phyloP scores from a whole-genome alignment of 495 filamentous ascomycete genomes.

The Neurospora sp. region DNA sequence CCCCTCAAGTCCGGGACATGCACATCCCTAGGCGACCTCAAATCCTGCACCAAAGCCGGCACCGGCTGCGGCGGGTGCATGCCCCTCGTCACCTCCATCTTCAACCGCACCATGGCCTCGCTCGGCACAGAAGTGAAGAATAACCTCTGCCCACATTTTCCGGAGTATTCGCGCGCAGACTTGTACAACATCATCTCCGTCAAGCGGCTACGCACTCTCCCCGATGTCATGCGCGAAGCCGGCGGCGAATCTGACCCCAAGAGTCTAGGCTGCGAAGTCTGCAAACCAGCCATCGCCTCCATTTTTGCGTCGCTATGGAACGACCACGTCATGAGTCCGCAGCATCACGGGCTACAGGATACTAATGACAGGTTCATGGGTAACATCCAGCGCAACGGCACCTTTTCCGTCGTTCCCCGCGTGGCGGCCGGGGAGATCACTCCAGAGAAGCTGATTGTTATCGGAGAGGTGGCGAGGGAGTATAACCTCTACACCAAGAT shows the following conservation, averaged over 20 bases:
- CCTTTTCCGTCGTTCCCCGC: conserved; percentile 80
- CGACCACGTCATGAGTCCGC: conserved; percentile 69
- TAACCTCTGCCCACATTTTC: conserved; percentile 76
- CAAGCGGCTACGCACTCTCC: conserved; percentile 65
- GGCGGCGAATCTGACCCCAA: conserved; percentile 52
- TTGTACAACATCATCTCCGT: conserved; percentile 84
- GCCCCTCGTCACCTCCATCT: conserved; percentile 84
- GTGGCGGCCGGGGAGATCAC: conserved; percentile 87
- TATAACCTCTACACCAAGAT: conserved; percentile 91
- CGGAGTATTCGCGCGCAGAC: conserved; percentile 70
- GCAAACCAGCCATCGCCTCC: conserved; percentile 79
- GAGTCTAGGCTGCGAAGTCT: conserved; percentile 81
- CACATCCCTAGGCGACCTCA: conserved; percentile 78
- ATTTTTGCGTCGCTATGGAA: conserved; percentile 85
- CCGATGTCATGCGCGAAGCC: conserved; percentile 71
- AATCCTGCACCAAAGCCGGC: conserved; percentile 90
- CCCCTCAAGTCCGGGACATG: conserved; percentile 53
- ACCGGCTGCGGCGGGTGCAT: conserved; percentile 93
- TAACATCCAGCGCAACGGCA: conserved; percentile 92
- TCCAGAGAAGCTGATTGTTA: conserved; percentile 77
- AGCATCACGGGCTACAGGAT: conserved; percentile 71
- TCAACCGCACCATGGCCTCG: conserved; percentile 82
- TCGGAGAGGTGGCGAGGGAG: conserved; percentile 82
- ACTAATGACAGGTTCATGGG: conserved; percentile 91
- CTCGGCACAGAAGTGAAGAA: conserved; percentile 92